Evolutionary conservation across 108 stramenopile genomes (phyloP).

Genomic region (Parietichytrium sp.): DNA sequence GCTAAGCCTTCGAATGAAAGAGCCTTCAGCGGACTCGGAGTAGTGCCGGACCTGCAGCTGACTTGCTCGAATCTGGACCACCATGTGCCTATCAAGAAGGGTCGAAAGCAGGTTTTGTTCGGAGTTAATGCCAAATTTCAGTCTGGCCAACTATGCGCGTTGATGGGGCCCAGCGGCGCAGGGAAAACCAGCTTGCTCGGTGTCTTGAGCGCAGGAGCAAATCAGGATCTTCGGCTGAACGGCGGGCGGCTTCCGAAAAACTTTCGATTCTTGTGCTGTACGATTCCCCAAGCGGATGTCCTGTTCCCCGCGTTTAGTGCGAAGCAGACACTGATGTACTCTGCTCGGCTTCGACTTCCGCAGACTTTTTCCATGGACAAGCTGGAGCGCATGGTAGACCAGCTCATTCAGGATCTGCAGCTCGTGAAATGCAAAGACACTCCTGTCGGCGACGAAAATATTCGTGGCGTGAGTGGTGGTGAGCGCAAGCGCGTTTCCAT

Average conservation of each 20-base stretch:
- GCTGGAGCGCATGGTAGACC: neutral
- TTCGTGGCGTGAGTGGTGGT: constrained; percentile 46
- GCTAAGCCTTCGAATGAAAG: too few species aligned
- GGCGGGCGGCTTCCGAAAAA: neutral
- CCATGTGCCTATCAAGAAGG: neutral
- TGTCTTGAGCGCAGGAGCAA: neutral
- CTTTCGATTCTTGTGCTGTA: neutral
- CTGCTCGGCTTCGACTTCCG: constrained; percentile 44
- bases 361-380: neutral
- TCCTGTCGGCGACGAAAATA: constrained; percentile 34
- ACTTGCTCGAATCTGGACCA: neutral
- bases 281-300: constrained; percentile 59
- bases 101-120: constrained; percentile 3
- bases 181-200: constrained; percentile 42
- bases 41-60: too few species aligned
- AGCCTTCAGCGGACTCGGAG: too few species aligned
- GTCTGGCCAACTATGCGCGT: constrained; percentile 35
- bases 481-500: constrained; percentile 53
- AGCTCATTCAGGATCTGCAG: constrained; percentile 17
- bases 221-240: neutral
- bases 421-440: neutral
- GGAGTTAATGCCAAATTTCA: constrained; percentile 24
- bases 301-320: constrained; percentile 50
- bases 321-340: constrained; percentile 45
- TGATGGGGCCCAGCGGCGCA: constrained; percentile 49